Evolutionary conservation across 306 rosid species (phyloP).

Genomic region (Ormosia emarginata): DNA sequence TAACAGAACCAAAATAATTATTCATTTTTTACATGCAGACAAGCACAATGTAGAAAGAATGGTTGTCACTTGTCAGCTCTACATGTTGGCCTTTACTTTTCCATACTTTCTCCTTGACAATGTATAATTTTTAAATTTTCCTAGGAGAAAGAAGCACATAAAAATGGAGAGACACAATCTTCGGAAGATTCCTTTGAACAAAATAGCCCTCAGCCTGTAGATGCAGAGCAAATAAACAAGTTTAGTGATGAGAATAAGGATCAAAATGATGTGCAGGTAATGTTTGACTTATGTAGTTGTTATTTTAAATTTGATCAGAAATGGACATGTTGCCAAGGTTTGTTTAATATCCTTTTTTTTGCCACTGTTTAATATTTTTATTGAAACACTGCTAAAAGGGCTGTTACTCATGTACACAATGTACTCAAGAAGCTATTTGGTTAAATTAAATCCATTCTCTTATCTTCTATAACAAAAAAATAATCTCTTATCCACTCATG

Average conservation of each 20-base stretch:
- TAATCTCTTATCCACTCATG: not conserved
- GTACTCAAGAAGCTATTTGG: not conserved
- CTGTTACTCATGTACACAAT: slow-evolving; percentile 9
- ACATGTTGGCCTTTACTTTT: not conserved
- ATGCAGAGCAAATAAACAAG: slow-evolving; percentile 40
- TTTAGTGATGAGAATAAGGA: slow-evolving; percentile 48
- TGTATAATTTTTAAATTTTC: slow-evolving; percentile 9
- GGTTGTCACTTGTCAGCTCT: not conserved
- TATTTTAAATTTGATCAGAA: slow-evolving; percentile 14
- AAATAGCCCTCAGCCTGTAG: slow-evolving; percentile 39
- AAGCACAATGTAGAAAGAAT: not conserved
- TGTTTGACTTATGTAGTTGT: slow-evolving; percentile 6
- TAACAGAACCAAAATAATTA: not conserved
- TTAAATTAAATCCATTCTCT: not conserved
- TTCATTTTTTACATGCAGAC: not conserved
- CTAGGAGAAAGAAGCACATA: slow-evolving; percentile 55
- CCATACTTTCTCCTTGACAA: slow-evolving; percentile 4
- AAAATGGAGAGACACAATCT: slow-evolving; percentile 42
- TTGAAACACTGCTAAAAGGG: not conserved
- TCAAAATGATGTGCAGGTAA: slow-evolving; percentile 54
- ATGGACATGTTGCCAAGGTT: slow-evolving; percentile 2
- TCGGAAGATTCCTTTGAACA: slow-evolving; percentile 39
- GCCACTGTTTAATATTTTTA: not conserved
- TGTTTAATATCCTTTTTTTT: not conserved
- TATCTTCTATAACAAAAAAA: too few species aligned